phyloP scores from a whole-genome alignment of 257 asterid genomes.

The Pogostemon cablin region DNA sequence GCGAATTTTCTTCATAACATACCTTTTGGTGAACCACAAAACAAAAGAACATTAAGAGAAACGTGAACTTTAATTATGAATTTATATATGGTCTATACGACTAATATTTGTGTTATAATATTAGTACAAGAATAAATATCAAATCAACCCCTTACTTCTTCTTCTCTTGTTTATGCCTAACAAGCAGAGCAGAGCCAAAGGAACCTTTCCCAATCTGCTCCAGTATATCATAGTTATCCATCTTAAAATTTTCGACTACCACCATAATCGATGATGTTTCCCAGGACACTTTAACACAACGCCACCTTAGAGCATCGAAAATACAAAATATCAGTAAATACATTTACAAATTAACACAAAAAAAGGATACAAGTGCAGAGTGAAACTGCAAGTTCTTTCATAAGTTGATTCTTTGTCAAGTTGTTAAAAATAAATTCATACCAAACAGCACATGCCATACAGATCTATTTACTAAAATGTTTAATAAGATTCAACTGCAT shows the following conservation, averaged over 20 bases:
- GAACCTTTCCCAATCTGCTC: slow-evolving; percentile 99
- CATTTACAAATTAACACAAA: slow-evolving; percentile 27
- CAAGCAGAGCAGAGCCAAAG: slow-evolving; percentile 95
- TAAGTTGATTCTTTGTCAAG: background rate
- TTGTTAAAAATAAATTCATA: slow-evolving; percentile 7
- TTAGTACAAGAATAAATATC: background rate
- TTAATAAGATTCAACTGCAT: slow-evolving; percentile 10
- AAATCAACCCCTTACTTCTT: slow-evolving; percentile 65
- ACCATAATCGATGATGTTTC: slow-evolving; percentile 14
- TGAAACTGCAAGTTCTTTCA: slow-evolving; percentile 22
- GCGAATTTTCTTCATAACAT: slow-evolving; percentile 96
- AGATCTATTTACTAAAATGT: slow-evolving; percentile 26
- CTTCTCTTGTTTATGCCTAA: slow-evolving; percentile 89
- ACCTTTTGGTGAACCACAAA: slow-evolving; percentile 51
- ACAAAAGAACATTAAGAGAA: slow-evolving; percentile 1
- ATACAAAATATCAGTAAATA: slow-evolving; percentile 10
- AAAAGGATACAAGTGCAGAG: background rate
- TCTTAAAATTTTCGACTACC: slow-evolving; percentile 33
- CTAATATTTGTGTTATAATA: background rate
- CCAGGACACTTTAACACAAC: slow-evolving; percentile 20
- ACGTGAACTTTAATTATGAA: slow-evolving; percentile 6
- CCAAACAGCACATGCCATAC: background rate
- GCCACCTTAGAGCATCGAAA: slow-evolving; percentile 27
- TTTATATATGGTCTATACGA: background rate
- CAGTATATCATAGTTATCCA: slow-evolving; percentile 86